phyloP scores from a whole-genome alignment of 108 stramenopile species.

The Conticribra weissflogii region DNA sequence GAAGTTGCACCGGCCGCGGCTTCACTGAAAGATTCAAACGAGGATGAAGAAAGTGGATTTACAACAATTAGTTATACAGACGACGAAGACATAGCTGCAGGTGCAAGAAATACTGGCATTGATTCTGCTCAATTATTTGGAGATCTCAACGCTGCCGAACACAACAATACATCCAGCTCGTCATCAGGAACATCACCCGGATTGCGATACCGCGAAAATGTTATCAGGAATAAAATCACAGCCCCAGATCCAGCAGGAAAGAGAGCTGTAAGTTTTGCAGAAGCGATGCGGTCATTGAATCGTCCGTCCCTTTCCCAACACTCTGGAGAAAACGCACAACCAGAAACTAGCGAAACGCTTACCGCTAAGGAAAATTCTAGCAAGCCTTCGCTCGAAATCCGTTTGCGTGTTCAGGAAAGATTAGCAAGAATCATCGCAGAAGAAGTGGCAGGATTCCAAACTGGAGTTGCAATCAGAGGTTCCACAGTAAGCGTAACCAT shows the following conservation, averaged over 20 bases:
- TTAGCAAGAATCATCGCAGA: constrained; percentile 84
- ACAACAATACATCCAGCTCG: constrained; percentile 23
- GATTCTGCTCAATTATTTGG: constrained; percentile 25
- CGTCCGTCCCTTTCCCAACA: constrained; percentile 6
- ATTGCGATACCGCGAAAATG: constrained; percentile 42
- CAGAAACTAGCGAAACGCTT: background rate
- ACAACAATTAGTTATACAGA: constrained; percentile 49
- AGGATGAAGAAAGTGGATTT: constrained; percentile 29
- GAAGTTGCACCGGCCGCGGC: background rate
- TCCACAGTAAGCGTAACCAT: constrained; percentile 72
- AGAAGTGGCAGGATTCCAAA: constrained; percentile 84
- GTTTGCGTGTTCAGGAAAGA: constrained; percentile 81
- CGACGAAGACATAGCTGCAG: constrained; percentile 25
- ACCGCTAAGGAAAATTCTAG: constrained; percentile 24
- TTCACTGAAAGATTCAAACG: constrained; percentile 12
- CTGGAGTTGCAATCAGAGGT: constrained; percentile 70
- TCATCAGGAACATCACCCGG: constrained; percentile 32
- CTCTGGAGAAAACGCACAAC: constrained; percentile 4
- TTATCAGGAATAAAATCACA: constrained; percentile 39
- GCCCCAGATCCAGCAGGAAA: constrained; percentile 33
- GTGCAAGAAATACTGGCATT: constrained; percentile 4
- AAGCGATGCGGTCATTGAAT: constrained; percentile 41
- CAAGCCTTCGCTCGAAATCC: constrained; percentile 80
- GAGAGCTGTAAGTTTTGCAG: constrained; percentile 44
- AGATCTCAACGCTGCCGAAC: constrained; percentile 6